A percentile compares a stretch with the other conserved stretches of the same genome.
These are phyloP conservation scores for Auriculariales sp. DNA, from an alignment of 768 basidiomycete genomes.

Conservation along the genomic window DNA sequence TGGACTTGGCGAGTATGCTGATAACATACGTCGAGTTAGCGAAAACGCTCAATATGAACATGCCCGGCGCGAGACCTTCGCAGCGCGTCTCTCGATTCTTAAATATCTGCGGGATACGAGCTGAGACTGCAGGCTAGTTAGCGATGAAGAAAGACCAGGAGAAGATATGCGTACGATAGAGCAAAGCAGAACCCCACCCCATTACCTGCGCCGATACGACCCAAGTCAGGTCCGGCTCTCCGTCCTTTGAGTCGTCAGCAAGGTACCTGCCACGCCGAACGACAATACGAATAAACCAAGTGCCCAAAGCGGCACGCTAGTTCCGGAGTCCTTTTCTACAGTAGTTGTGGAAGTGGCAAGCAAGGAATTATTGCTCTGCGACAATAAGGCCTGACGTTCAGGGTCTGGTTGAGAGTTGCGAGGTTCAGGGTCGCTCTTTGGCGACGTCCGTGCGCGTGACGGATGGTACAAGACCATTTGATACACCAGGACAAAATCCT, in stretches of 20 bases:
- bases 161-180: background rate
- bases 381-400: no score
- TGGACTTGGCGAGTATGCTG: background rate
- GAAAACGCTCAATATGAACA: background rate
- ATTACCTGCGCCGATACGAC: background rate
- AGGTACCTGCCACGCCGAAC: background rate
- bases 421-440: no score
- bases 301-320: no score
- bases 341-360: no score
- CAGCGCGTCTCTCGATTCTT: background rate
- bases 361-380: no score
- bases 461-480: background rate
- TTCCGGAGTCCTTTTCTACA: no score
- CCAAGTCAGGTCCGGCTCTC: background rate
- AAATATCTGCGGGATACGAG: background rate
- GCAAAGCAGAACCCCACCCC: background rate
- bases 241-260: background rate
- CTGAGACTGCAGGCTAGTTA: background rate
- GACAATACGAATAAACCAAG: background rate
- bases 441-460: no score
- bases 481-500: background rate
- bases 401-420: no score
- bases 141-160: background rate
- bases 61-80: background rate
- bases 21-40: background rate